Conservation (phyloP, 257 asterid species). For the Scutellaria minor region DNA sequence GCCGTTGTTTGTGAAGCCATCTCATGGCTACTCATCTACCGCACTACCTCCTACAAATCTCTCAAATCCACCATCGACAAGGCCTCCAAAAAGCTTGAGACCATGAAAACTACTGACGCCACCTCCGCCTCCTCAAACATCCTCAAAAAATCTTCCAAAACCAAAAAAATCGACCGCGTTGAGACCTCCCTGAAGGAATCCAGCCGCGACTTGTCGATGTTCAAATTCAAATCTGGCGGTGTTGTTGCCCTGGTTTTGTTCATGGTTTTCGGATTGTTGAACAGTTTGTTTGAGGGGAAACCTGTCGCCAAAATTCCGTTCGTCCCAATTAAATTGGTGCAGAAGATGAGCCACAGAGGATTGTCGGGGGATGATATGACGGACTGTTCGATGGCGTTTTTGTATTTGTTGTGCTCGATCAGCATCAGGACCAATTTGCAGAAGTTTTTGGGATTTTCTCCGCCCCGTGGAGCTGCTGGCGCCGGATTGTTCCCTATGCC, state of each 20-base stretch:
- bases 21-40: slow-evolving; percentile 94
- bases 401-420: slow-evolving; percentile 85
- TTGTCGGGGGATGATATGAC: slow-evolving; percentile 90
- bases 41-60: slow-evolving; percentile 86
- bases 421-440: slow-evolving; percentile 94
- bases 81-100: slow-evolving; percentile 96
- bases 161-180: slow-evolving; percentile 87
- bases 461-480: slow-evolving; percentile 98
- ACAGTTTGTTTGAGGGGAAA: slow-evolving; percentile 84
- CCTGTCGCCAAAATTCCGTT: slow-evolving; percentile 90
- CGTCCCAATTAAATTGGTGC: slow-evolving; percentile 73
- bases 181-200: slow-evolving; percentile 88
- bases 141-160: slow-evolving; percentile 63
- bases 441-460: slow-evolving; percentile 92
- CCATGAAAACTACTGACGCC: slow-evolving; percentile 66
- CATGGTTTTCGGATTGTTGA: slow-evolving; percentile 85
- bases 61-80: slow-evolving; percentile 93
- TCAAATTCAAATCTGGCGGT: slow-evolving; percentile 93
- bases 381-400: slow-evolving; percentile 96
- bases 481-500: slow-evolving; percentile 90
- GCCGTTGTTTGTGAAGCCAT: slow-evolving; percentile 90
- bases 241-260: slow-evolving; percentile 87
- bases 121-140: slow-evolving; percentile 41
- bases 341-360: slow-evolving; percentile 99
- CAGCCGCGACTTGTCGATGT: slow-evolving; percentile 84